A percentile compares a stretch with the other conserved stretches of the same genome.
Conservation (phyloP, 371 early-diverging fungal species). For the Lichtheimia corymbifera region DNA sequence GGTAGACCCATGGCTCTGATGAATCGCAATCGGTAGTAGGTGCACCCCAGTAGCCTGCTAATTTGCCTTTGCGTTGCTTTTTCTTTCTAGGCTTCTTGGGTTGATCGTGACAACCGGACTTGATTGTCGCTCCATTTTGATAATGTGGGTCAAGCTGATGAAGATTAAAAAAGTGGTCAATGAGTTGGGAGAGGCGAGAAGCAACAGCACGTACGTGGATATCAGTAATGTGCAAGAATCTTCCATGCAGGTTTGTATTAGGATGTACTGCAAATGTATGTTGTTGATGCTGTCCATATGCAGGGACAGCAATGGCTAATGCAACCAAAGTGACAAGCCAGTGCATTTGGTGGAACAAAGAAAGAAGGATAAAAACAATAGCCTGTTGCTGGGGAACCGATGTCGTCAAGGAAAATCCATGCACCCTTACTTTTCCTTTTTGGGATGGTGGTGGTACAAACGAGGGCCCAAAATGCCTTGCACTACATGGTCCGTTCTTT, state of each 20-base stretch:
- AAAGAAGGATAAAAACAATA: not conserved
- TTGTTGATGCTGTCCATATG: slow-evolving; percentile 6
- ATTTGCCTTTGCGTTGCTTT: slow-evolving; percentile 22
- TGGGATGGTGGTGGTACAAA: not conserved
- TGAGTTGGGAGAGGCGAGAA: not conserved
- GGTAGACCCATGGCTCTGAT: slow-evolving; percentile 59
- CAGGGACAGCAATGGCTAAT: not conserved
- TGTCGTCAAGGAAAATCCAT: not conserved
- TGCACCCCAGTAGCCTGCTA: slow-evolving; percentile 58
- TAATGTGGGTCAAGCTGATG: slow-evolving; percentile 52
- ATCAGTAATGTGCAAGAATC: slow-evolving; percentile 70
- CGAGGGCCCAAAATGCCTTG: not conserved
- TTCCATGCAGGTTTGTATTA: slow-evolving; percentile 24
- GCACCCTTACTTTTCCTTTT: slow-evolving; percentile 3
- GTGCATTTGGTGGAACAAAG: slow-evolving; percentile 2
- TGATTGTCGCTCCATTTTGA: slow-evolving; percentile 44
- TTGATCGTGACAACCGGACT: slow-evolving; percentile 57
- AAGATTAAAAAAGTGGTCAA: not conserved
- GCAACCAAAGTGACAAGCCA: not conserved
- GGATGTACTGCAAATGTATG: slow-evolving; percentile 2
- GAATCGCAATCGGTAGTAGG: slow-evolving; percentile 69
- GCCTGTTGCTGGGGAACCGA: not conserved
- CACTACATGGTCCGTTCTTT: slow-evolving; percentile 2
- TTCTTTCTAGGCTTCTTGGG: slow-evolving; percentile 26
- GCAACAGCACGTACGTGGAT: slow-evolving; percentile 41